Evolutionary conservation across 2,329 filamentous ascomycete species (phyloP).

Genomic region (Paracamarosporium sp.): DNA sequence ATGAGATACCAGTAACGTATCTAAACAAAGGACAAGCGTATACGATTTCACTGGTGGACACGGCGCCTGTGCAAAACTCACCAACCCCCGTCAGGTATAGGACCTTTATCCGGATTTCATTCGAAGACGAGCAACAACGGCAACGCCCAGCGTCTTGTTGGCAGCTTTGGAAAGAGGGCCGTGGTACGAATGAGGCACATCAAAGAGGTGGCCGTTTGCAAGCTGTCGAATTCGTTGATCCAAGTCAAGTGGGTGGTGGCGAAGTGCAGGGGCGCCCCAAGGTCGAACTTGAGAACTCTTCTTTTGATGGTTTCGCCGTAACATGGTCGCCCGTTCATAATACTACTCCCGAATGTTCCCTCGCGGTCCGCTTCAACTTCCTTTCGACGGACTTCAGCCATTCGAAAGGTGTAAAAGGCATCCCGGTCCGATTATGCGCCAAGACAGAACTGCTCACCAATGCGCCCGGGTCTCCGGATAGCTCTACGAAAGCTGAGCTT

Average conservation of each 20-base stretch:
- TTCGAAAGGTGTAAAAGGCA: conserved; percentile 97
- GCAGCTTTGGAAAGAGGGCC: conserved; percentile 95
- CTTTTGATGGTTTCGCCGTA: conserved; percentile 93
- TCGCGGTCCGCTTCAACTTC: conserved; percentile 97
- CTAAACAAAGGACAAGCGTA: conserved; percentile 98
- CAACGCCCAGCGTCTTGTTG: conserved; percentile 82
- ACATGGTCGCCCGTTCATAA: conserved; percentile 78
- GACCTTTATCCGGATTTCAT: conserved; percentile 93
- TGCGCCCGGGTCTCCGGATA: conserved; percentile 54
- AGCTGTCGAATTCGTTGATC: conserved; percentile 90
- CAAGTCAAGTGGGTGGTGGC: conserved; percentile 61
- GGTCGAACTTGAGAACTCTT: conserved; percentile 65
- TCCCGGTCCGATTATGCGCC: conserved; percentile 88
- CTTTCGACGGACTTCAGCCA: conserved; percentile 98
- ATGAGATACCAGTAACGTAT: conserved; percentile 97
- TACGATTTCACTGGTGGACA: conserved; percentile 83
- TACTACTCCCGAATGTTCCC: conserved; percentile 75
- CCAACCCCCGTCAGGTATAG: conserved; percentile 75
- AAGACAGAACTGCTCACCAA: conserved; percentile 77
- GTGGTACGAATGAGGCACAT: conserved; percentile 94
- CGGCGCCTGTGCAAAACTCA: conserved; percentile 63
- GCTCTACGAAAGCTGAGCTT: conserved; percentile 67
- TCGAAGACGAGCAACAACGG: conserved; percentile 94
- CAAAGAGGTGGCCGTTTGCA: conserved; percentile 90
- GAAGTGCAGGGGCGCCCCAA: conserved; percentile 55